Evolutionary conservation across 192 early-diverging fungal species (phyloP), one percentile per base, ranked within the genome.

Genomic region (Phycomyces nitens): DNA sequence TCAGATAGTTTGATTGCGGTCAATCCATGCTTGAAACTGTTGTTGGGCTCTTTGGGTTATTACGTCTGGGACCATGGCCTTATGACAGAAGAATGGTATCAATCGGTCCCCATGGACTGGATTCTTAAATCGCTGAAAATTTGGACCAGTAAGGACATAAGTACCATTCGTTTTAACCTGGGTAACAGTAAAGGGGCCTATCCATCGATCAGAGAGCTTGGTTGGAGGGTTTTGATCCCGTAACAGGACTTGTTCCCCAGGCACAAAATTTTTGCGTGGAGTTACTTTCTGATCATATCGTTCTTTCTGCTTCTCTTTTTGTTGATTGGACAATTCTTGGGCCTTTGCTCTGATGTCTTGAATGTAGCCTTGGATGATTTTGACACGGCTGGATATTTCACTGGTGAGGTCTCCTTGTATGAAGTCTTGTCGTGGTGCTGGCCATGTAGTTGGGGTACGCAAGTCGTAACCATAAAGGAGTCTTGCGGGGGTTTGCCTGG

Each of bases 391-490:
- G 0, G 15, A 3, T 1, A 68, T 16, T 4, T 23, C 53, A 4
- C 24, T 60, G 20, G 18, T 15, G 1, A 39, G 4, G 39, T 66
- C 49, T 0, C 56, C 56, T 55, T 64, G 56, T 24, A 47, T 43
- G 14, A 53, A 58, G 20, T 59, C 62, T 53, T 26, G 14, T 0
- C 39, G n/a, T 8, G 50, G 61, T 0, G 38, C 38, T n/a, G 49
- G 55, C 68, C 57, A 70, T 0, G 24, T 23, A 1, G 21, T 27
- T 22, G 56, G 68, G 3, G 62, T 63, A 40, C 34, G 20, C 1
- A 64, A 20, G 0, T 70, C 57, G 12, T 64, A 64, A 21, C 68
- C 68, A 49, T 54, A 70, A 5, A 64, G 21, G 0, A 70, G 57
- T 0, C 43, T 50, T 24, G 20, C 23, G 3, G 68, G 56, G 12